A percentile compares a stretch with the other conserved stretches of the same genome.
These are phyloP conservation scores for Triticum turgidum DNA, from an alignment of 176 grass and related monocot species.

Conservation along the genomic window DNA sequence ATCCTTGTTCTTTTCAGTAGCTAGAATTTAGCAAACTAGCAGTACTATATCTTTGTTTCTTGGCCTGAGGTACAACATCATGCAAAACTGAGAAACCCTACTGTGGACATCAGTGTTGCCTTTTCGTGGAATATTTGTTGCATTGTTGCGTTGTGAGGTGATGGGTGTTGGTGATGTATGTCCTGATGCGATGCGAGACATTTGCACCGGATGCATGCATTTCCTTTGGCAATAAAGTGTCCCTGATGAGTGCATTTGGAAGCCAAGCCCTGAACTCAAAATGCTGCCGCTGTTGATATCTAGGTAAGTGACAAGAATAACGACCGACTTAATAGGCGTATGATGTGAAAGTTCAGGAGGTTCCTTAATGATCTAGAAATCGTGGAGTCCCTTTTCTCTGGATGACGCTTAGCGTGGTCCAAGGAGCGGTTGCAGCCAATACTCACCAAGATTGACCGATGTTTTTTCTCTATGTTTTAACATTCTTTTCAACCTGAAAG, in stretches of 20 bases:
- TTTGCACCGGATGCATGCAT: not conserved
- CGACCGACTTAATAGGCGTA: too few relatives aligned
- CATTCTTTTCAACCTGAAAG: too few relatives aligned
- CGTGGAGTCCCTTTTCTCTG: too few relatives aligned
- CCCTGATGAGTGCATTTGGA: not conserved
- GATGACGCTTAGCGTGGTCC: too few relatives aligned
- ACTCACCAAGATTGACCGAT: too few relatives aligned
- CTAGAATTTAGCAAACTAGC: constrained; percentile 29
- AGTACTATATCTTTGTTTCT: not conserved
- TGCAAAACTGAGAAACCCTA: not conserved
- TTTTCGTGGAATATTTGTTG: not conserved
- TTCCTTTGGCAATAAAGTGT: not conserved
- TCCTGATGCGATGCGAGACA: not conserved
- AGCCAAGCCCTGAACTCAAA: not conserved
- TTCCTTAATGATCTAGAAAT: too few relatives aligned
- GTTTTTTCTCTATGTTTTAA: too few relatives aligned
- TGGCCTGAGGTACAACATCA: not conserved
- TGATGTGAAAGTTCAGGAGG: too few relatives aligned
- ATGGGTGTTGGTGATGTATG: constrained; percentile 19
- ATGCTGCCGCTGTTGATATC: too few relatives aligned
- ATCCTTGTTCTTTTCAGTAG: too few relatives aligned
- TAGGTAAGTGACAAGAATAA: too few relatives aligned
- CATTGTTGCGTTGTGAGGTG: not conserved
- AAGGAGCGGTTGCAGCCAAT: too few relatives aligned
- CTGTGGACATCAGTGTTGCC: not conserved